Evolutionary conservation across 495 filamentous ascomycete genomes (phyloP).

Genomic region (Haplographium delicatum): DNA sequence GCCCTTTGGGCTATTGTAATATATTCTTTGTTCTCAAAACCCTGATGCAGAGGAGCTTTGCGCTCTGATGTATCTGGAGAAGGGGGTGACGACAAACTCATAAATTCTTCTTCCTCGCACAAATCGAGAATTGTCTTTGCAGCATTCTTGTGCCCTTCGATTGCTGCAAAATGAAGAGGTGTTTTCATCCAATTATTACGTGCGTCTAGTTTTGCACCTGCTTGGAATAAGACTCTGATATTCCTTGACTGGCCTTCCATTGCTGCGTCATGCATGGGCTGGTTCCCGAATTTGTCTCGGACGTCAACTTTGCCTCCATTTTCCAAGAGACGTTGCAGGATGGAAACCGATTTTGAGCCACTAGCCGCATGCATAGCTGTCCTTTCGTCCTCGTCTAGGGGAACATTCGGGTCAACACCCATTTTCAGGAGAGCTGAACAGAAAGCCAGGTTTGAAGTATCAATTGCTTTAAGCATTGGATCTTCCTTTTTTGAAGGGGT

Average conservation of each 20-base stretch:
- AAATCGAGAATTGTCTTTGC: too few relatives aligned
- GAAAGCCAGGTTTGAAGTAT: background rate
- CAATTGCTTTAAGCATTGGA: background rate
- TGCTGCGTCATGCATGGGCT: constrained; percentile 1
- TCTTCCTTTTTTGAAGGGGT: background rate
- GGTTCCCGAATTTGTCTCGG: background rate
- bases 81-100: background rate
- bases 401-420: background rate
- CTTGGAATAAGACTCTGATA: background rate
- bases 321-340: background rate
- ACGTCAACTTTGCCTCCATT: background rate
- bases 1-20: too few relatives aligned
- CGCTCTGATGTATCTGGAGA: too few relatives aligned
- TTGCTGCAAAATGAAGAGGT: background rate
- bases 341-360: background rate
- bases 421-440: background rate
- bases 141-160: background rate
- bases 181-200: background rate
- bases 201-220: background rate
- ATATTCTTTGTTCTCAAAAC: too few relatives aligned
- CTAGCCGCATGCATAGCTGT: background rate
- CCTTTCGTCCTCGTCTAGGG: background rate
- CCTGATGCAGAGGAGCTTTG: too few relatives aligned
- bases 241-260: background rate
- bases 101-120: too few relatives aligned